These are phyloP conservation scores for Fusarium miscanthi DNA, from an alignment of 2,329 filamentous ascomycete species.

Conservation along the genomic window DNA sequence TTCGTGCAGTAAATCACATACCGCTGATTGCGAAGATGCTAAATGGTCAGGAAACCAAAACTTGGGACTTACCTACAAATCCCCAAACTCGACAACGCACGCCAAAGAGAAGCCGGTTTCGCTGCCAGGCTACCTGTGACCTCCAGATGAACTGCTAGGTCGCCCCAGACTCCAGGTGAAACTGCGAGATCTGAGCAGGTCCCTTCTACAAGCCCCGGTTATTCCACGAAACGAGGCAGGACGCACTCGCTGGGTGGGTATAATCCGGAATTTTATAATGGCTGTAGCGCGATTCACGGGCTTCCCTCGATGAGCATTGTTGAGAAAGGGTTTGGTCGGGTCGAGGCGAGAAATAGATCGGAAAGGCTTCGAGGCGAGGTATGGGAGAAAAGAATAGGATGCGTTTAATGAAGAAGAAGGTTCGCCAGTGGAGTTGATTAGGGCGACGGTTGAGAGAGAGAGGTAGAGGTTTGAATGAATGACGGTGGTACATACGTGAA, in stretches of 20 bases:
- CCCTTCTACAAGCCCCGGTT: slow-evolving; percentile 17
- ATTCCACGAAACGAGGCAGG: neutral
- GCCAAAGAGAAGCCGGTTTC: neutral
- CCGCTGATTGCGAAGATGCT: neutral
- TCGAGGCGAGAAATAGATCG: neutral
- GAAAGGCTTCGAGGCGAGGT: neutral
- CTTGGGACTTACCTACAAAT: neutral
- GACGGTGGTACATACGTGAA: neutral
- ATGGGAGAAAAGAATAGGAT: neutral
- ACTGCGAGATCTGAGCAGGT: slow-evolving; percentile 5
- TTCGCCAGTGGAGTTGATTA: neutral
- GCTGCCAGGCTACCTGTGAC: slow-evolving; percentile 12
- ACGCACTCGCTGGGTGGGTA: neutral
- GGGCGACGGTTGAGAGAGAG: neutral
- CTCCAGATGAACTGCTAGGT: slow-evolving; percentile 10
- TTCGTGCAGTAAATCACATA: neutral
- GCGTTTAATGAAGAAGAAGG: neutral
- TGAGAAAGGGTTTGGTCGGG: neutral
- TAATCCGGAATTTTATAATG: slow-evolving; percentile 2
- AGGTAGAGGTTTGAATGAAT: neutral
- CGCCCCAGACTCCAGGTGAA: slow-evolving; percentile 11
- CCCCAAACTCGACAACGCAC: neutral
- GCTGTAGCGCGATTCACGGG: slow-evolving; percentile 6
- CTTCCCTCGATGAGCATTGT: neutral
- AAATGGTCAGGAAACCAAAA: neutral